Percentiles rank a stretch among this genome's conserved stretches.
Conservation (phyloP, 2,329 filamentous ascomycete species). For the Orbilia quercus region DNA sequence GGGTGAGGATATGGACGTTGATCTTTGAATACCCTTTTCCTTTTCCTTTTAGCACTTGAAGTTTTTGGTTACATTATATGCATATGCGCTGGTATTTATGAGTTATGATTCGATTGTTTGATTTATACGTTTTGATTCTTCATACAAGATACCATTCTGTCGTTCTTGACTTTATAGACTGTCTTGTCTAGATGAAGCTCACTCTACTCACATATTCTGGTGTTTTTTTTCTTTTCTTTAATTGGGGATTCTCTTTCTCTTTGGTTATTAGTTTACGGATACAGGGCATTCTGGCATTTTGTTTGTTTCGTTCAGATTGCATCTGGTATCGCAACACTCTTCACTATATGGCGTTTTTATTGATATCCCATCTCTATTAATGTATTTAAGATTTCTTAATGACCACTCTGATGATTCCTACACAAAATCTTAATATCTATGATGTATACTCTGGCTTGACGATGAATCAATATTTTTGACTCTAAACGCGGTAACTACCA, state of each 20-base stretch:
- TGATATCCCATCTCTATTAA: not conserved
- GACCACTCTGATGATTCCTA: not conserved
- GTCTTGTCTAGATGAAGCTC: slow-evolving; percentile 1
- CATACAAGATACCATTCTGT: slow-evolving; percentile 18
- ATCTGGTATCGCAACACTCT: slow-evolving; percentile 1
- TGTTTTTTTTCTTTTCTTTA: not conserved
- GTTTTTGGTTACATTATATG: too few relatives aligned
- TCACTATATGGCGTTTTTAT: slow-evolving; percentile 1
- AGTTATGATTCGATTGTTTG: not conserved
- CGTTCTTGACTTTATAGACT: slow-evolving; percentile 10
- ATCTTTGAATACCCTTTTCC: slow-evolving; percentile 32
- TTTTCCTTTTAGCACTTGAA: slow-evolving; percentile 11
- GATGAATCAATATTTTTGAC: too few relatives aligned
- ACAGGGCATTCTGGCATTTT: not conserved
- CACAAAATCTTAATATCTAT: not conserved
- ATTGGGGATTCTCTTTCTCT: too few relatives aligned
- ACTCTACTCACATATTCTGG: not conserved
- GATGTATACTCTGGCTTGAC: too few relatives aligned
- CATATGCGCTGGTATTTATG: too few relatives aligned
- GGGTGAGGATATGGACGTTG: slow-evolving; percentile 50
- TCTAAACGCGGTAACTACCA: too few relatives aligned
- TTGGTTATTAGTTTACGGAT: not conserved
- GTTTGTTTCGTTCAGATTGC: slow-evolving; percentile 8
- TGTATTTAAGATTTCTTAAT: slow-evolving; percentile 6
- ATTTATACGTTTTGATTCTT: slow-evolving; percentile 9